Conservation (phyloP, 192 early-diverging fungal species). For the Coemansia sp. region DNA sequence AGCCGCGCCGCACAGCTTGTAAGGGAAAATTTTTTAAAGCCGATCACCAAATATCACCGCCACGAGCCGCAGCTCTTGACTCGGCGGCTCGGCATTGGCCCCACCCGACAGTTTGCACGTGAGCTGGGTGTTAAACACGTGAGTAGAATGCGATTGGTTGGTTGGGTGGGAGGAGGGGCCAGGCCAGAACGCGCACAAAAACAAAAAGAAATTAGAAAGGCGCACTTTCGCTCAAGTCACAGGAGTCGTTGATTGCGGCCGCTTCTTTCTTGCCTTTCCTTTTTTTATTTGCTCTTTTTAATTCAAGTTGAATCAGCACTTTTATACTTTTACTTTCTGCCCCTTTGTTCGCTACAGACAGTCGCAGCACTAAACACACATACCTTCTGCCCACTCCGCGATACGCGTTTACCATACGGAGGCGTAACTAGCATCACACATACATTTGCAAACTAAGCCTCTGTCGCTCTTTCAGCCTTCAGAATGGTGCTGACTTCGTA, state of each 20-base stretch:
- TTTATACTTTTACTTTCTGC: background rate
- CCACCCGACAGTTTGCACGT: slow-evolving; percentile 25
- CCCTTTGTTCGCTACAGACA: background rate
- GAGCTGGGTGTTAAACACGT: background rate
- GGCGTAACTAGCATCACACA: background rate
- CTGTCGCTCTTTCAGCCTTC: background rate
- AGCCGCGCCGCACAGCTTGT: background rate
- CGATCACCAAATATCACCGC: slow-evolving; percentile 12
- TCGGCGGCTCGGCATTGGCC: background rate
- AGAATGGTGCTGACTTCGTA: slow-evolving; percentile 52
- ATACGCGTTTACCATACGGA: background rate
- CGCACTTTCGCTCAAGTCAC: background rate
- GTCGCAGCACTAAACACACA: background rate
- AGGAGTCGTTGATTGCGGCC: background rate
- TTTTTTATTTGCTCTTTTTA: background rate
- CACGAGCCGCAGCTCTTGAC: slow-evolving; percentile 4
- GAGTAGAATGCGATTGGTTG: slow-evolving; percentile 7
- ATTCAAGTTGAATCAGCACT: slow-evolving; percentile 4
- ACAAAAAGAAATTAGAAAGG: background rate
- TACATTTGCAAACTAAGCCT: background rate
- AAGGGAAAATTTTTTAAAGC: slow-evolving; percentile 15
- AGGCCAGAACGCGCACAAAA: background rate
- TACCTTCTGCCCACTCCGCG: background rate
- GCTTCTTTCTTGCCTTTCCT: slow-evolving; percentile 1
- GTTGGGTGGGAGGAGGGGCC: slow-evolving; percentile 6